Conservation (phyloP, 2,329 filamentous ascomycete genomes). For the Hypocreales sp. region DNA sequence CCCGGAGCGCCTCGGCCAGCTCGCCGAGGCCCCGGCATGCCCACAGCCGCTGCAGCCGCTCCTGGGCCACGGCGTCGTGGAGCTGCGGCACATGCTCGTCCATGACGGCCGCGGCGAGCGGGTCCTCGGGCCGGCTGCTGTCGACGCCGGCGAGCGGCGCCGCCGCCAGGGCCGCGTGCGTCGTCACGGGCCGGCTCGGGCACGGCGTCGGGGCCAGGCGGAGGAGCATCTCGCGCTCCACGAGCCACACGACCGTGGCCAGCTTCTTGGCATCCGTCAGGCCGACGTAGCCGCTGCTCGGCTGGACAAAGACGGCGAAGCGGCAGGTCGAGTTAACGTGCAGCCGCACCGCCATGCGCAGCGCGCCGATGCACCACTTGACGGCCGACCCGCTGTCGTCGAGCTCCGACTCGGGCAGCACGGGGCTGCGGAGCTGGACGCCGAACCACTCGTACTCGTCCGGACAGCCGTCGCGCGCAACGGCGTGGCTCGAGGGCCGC, state of each 20-base stretch:
- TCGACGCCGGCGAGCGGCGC: neutral
- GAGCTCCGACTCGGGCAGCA: neutral
- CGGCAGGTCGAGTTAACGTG: constrained; percentile 11
- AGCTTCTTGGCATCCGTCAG: constrained; percentile 4
- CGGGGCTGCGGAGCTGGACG: constrained; percentile 9
- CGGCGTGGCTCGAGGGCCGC: constrained; percentile 4
- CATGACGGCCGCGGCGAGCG: constrained; percentile 1
- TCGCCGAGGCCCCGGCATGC: neutral
- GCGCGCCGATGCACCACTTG: constrained; percentile 1
- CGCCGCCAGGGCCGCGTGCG: neutral
- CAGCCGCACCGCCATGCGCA: constrained; percentile 6
- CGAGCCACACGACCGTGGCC: constrained; percentile 5
- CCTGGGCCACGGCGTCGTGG: constrained; percentile 1
- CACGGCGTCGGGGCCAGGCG: neutral
- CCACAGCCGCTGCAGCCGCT: constrained; percentile 3
- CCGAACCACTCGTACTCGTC: constrained; percentile 11
- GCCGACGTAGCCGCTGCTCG: neutral
- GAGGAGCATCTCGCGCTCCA: constrained; percentile 4
- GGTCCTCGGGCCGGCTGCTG: constrained; percentile 1
- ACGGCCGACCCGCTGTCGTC: neutral
- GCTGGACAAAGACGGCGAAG: constrained; percentile 4
- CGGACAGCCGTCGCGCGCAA: constrained; percentile 4
- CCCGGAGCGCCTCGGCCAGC: constrained; percentile 1
- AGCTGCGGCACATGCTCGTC: constrained; percentile 3
- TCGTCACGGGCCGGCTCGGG: neutral